A percentile compares a stretch with the other conserved stretches of the same genome.
phyloP scores from a whole-genome alignment of 495 filamentous ascomycete genomes.

The Penicillium odoratum region DNA sequence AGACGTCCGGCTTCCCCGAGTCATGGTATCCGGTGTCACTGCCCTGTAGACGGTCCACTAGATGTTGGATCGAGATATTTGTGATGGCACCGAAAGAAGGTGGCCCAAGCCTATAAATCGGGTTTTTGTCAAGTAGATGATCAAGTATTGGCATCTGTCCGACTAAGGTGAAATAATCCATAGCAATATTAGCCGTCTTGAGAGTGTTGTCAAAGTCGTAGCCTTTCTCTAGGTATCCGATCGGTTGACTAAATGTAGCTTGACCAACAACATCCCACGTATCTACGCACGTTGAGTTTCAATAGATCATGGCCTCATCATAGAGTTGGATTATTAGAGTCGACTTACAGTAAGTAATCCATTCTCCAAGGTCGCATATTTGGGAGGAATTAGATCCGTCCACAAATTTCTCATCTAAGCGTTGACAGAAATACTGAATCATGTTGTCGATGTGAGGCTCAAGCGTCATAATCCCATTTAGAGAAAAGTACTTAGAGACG shows the following conservation, averaged over 20 bases:
- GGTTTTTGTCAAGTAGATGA: slow-evolving; percentile 59
- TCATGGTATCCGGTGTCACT: slow-evolving; percentile 21
- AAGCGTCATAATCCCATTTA: slow-evolving; percentile 28
- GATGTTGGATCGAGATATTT: slow-evolving; percentile 27
- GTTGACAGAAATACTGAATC: slow-evolving; percentile 30
- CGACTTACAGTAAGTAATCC: slow-evolving; percentile 31
- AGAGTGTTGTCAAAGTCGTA: slow-evolving; percentile 31
- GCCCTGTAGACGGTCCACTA: slow-evolving; percentile 20
- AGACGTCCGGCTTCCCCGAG: slow-evolving; percentile 25
- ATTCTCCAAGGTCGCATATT: slow-evolving; percentile 31
- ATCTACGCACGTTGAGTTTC: slow-evolving; percentile 16
- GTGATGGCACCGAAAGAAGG: slow-evolving; percentile 24
- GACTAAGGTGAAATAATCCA: slow-evolving; percentile 29
- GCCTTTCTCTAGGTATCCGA: slow-evolving; percentile 40
- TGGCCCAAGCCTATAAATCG: slow-evolving; percentile 29
- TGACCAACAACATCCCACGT: slow-evolving; percentile 38
- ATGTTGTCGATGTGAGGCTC: slow-evolving; percentile 36
- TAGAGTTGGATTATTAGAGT: slow-evolving; percentile 4
- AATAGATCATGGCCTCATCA: not conserved
- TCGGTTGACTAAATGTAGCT: slow-evolving; percentile 35
- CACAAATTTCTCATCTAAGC: slow-evolving; percentile 36
- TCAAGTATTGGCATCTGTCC: slow-evolving; percentile 67
- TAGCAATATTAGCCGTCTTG: slow-evolving; percentile 12
- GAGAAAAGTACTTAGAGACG: slow-evolving; percentile 37
- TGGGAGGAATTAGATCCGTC: slow-evolving; percentile 15